Conservation (phyloP, 176 grass and related monocot species). For the Zea luxurians region DNA sequence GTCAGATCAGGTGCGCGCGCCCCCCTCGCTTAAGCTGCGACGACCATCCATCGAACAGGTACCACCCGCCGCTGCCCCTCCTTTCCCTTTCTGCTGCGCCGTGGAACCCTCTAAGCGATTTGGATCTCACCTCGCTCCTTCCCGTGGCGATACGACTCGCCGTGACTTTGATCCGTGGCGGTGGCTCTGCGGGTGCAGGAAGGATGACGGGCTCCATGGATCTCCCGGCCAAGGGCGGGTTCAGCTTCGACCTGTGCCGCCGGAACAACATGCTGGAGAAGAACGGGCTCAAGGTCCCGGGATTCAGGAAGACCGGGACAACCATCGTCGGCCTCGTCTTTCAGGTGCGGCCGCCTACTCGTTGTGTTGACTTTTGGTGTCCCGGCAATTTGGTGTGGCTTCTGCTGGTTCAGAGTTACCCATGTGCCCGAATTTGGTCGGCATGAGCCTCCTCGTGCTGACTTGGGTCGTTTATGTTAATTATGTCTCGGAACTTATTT, state of each 20-base stretch:
- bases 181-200: not conserved
- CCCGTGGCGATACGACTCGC: not conserved
- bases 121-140: not conserved
- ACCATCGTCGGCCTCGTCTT: slow-evolving; percentile 74
- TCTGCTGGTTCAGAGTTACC: not conserved
- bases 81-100: not conserved
- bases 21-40: not conserved
- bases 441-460: not conserved
- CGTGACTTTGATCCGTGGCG: not conserved
- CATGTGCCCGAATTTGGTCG: not conserved
- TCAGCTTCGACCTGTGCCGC: slow-evolving; percentile 58
- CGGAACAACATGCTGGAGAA: slow-evolving; percentile 56
- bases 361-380: not conserved
- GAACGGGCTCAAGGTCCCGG: slow-evolving; percentile 46
- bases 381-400: not conserved
- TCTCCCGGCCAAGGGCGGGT: slow-evolving; percentile 57
- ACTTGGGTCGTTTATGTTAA: not conserved
- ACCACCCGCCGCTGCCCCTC: not conserved
- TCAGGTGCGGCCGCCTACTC: not conserved
- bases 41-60: not conserved
- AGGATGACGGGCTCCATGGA: slow-evolving; percentile 19
- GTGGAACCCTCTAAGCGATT: not conserved
- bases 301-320: slow-evolving; percentile 58
- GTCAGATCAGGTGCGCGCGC: not conserved
- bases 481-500: not conserved